Evolutionary conservation across 1,284 basidiomycete species (phyloP), one percentile per base, ranked within the genome.

Genomic region (Malassezia vespertilionis): DNA sequence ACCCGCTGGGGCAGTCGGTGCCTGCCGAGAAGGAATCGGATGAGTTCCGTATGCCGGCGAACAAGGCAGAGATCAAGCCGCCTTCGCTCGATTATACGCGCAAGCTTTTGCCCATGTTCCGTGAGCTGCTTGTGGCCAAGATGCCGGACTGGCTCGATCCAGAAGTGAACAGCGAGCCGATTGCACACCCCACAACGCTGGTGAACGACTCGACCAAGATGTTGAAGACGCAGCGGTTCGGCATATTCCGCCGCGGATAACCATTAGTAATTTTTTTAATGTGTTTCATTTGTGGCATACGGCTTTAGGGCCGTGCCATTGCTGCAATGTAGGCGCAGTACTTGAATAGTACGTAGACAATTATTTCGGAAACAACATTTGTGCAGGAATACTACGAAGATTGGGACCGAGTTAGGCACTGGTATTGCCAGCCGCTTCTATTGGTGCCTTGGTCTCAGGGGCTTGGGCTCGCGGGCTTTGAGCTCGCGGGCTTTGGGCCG

Each of bases 91-190:
- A 54, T 36, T 37, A 55, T 49, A 62, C 56, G 24, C 54, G 62
- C 34, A 53, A 50, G 38, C 44, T 64, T 5, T 54, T 56, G 45
- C 60, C 62, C 31, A 44, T 63, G 26, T 64, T 64, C 50, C 47
- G 55, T 33, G 62, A 64, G 45, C 42, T 62, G 42, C 52, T 64
- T 22, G 52, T 58, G 5, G 44, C 51, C 28, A 58, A 60, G 37
- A 45, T 64, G 44, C 62, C 62, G 8, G 58, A 64, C 22, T 62
- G 62, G 62, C 60, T 60, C 47, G 51, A 55, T 9, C 52, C 49
- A n/a, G 58, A 58, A 12, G 31, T 52, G 21, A 47, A 36, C 20
- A 44, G 50, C 33, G 38, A 33, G 31, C 44, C 40, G 11, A 30
- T 30, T 3, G 20, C 38, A 2, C 31, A 24, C 23, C 32, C 40